Percentiles rank a stretch among this genome's conserved stretches.
These are phyloP conservation scores for Cladophialophora yegresii DNA, from an alignment of 2,329 filamentous ascomycete species.

Conservation along the genomic window DNA sequence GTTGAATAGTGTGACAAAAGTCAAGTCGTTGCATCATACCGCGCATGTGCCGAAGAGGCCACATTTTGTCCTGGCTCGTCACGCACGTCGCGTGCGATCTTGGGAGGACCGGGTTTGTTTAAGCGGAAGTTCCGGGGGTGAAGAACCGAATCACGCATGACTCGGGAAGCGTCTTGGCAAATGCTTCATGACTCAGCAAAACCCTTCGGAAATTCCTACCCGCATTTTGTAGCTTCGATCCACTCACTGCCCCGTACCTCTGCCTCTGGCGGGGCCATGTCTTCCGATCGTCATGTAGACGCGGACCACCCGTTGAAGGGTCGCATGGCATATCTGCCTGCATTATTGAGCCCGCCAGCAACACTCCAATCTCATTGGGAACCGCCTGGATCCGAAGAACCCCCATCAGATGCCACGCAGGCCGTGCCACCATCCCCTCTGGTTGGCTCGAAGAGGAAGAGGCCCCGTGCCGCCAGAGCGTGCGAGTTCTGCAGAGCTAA, in stretches of 20 bases:
- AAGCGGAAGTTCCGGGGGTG: neutral
- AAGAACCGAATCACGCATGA: neutral
- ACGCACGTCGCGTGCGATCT: neutral
- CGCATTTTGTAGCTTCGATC: neutral
- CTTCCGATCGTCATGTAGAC: neutral
- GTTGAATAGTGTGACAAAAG: neutral
- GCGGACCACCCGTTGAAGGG: constrained; percentile 1
- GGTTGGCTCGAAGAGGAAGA: constrained; percentile 33
- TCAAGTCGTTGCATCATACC: neutral
- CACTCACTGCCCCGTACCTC: neutral
- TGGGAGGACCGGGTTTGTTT: neutral
- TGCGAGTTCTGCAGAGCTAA: constrained; percentile 52
- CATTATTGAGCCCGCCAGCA: neutral
- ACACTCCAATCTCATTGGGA: neutral
- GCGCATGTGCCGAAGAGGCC: neutral
- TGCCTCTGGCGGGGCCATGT: neutral
- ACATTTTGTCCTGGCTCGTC: neutral
- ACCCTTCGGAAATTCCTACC: neutral
- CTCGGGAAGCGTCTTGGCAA: neutral
- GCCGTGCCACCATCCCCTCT: neutral
- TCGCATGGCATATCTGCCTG: constrained; percentile 2
- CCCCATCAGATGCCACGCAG: neutral
- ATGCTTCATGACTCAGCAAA: neutral
- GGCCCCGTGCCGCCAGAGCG: constrained; percentile 48
- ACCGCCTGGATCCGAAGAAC: neutral